Conservation (phyloP, 1,139 yeast genomes). For the Blastobotrys raffinosifermentans region DNA sequence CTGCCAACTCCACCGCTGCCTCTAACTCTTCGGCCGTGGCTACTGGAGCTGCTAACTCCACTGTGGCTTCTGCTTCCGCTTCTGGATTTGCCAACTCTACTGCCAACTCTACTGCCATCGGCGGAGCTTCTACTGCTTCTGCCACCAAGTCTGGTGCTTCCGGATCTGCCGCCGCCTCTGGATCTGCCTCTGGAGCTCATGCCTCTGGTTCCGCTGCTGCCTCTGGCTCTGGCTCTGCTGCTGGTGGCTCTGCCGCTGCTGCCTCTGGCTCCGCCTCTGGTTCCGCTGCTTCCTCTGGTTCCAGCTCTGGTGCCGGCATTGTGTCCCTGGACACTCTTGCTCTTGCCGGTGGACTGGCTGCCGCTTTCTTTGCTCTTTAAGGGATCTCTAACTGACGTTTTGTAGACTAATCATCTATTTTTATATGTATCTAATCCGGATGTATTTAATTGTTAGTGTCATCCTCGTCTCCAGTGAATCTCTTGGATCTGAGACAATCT, state of each 20-base stretch:
- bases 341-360: slow-evolving; percentile 24
- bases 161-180: slow-evolving; percentile 13
- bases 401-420: too few species aligned
- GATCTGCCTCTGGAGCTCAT: slow-evolving; percentile 7
- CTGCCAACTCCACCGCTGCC: slow-evolving; percentile 14
- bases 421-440: background rate
- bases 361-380: slow-evolving; percentile 22
- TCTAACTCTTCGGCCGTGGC: slow-evolving; percentile 10
- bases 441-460: slow-evolving; percentile 4
- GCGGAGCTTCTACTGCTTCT: slow-evolving; percentile 11
- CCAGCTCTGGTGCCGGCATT: slow-evolving; percentile 11
- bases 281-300: slow-evolving; percentile 11
- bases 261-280: slow-evolving; percentile 11
- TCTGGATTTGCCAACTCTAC: slow-evolving; percentile 10
- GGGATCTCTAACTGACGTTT: background rate
- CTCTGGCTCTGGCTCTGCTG: slow-evolving; percentile 10
- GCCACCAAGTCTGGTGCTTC: slow-evolving; percentile 9
- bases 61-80: slow-evolving; percentile 12
- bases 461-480: slow-evolving; percentile 7
- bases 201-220: slow-evolving; percentile 10
- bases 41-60: slow-evolving; percentile 10
- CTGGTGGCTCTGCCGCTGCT: slow-evolving; percentile 13
- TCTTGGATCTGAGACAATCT: background rate
- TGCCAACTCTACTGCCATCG: slow-evolving; percentile 11
- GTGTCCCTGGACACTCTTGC: slow-evolving; percentile 15